These are phyloP conservation scores for Thielaviopsis ethacetica DNA, from an alignment of 2,329 filamentous ascomycete genomes.

Conservation along the genomic window DNA sequence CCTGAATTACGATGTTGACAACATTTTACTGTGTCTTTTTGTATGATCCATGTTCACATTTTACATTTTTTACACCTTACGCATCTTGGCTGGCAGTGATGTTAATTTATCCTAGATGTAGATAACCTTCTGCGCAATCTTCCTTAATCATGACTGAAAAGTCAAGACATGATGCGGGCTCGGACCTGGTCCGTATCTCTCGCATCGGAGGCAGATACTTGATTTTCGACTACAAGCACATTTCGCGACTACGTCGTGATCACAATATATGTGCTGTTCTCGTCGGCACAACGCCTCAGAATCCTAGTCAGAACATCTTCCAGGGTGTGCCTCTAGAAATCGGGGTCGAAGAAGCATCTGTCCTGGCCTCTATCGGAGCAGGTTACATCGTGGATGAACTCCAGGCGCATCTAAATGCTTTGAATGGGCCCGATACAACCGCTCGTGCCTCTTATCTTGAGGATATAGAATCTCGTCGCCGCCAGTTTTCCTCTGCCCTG, in stretches of 20 bases:
- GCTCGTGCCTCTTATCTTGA: background rate
- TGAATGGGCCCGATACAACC: conserved; percentile 35
- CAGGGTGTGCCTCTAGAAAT: conserved; percentile 76
- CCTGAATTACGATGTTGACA: conserved; percentile 32
- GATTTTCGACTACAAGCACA: conserved; percentile 72
- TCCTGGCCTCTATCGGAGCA: conserved; percentile 60
- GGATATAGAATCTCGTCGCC: conserved; percentile 5
- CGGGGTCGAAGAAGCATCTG: conserved; percentile 73
- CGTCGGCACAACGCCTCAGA: conserved; percentile 76
- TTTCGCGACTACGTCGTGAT: conserved; percentile 59
- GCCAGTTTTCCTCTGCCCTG: conserved; percentile 3
- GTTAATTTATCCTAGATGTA: conserved; percentile 9
- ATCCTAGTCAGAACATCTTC: conserved; percentile 90
- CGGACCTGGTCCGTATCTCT: conserved; percentile 55
- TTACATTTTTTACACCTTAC: background rate
- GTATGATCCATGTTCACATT: conserved; percentile 3
- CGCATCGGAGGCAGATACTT: conserved; percentile 67
- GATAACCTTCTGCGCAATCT: background rate
- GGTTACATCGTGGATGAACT: conserved; percentile 72
- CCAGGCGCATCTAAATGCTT: conserved; percentile 47
- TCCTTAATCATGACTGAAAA: background rate
- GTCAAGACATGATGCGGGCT: background rate
- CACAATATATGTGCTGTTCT: conserved; percentile 78
- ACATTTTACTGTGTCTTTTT: conserved; percentile 12
- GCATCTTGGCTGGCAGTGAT: background rate